Conservation (phyloP, 176 grass and related monocot species). For the Rhynchospora pubera region DNA sequence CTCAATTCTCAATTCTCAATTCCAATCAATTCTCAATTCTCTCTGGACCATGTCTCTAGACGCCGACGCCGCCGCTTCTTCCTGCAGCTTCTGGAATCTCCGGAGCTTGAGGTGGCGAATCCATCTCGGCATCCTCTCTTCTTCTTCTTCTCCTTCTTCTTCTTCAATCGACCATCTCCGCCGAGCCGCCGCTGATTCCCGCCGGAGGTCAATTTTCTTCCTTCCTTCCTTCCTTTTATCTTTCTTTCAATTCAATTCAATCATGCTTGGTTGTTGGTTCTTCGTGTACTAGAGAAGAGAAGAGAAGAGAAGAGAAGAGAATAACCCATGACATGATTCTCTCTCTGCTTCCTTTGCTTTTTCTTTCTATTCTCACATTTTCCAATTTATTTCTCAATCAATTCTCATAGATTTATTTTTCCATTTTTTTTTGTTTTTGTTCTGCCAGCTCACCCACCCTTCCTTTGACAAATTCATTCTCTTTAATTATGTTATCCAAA, state of each 20-base stretch:
- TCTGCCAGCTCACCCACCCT: neutral
- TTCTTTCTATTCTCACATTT: neutral
- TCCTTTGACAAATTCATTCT: slow-evolving; percentile 1
- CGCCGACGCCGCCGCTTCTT: no score
- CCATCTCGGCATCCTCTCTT: slow-evolving; percentile 82
- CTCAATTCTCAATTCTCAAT: no score
- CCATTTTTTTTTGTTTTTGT: neutral
- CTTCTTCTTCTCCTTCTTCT: slow-evolving; percentile 34
- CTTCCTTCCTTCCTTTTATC: neutral
- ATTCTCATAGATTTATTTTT: no score
- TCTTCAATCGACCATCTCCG: slow-evolving; percentile 63
- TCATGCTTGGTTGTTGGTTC: no score
- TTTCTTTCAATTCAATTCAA: neutral
- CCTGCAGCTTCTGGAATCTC: slow-evolving; percentile 48
- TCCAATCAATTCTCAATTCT: no score
- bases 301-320: no score
- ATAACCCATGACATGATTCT: neutral
- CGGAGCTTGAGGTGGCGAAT: slow-evolving; percentile 83
- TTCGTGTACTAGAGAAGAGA: no score
- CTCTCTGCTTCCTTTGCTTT: neutral
- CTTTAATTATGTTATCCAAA: neutral
- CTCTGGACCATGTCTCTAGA: no score
- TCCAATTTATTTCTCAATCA: neutral
- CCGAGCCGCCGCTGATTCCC: slow-evolving; percentile 70
- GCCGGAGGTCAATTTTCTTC: slow-evolving; percentile 43